Conservation (phyloP, 2,329 filamentous ascomycete species). For the Epichloe sp. region DNA sequence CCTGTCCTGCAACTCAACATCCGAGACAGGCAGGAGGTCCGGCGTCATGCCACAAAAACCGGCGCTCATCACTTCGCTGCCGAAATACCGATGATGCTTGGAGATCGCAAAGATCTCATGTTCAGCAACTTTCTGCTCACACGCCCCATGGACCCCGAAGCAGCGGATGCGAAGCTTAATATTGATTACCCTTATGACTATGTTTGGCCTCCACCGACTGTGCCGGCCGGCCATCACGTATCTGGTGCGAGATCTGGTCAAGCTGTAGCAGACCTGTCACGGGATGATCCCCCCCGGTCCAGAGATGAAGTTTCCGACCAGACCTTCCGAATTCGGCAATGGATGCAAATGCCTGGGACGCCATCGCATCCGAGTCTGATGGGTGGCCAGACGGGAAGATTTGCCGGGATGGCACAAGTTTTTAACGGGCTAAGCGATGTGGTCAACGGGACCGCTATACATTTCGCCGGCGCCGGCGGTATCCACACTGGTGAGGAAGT, state of each 20-base stretch:
- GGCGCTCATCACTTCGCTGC: conserved; percentile 29
- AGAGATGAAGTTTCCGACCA: conserved; percentile 51
- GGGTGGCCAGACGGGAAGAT: conserved; percentile 14
- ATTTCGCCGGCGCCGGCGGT: conserved; percentile 14
- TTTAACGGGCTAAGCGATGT: conserved; percentile 1
- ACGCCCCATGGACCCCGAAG: conserved; percentile 29
- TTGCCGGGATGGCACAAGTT: conserved; percentile 11
- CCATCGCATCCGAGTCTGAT: conserved; percentile 15
- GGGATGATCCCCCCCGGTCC: conserved; percentile 24
- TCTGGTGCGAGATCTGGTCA: conserved; percentile 18
- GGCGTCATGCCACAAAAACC: conserved; percentile 10
- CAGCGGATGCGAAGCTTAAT: conserved; percentile 18
- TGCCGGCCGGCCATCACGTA: conserved; percentile 50
- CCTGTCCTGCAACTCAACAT: conserved; percentile 49
- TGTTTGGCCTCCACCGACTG: conserved; percentile 64
- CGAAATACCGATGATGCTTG: conserved; percentile 40
- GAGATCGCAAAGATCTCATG: conserved; percentile 33
- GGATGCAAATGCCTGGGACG: conserved; percentile 51
- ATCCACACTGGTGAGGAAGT: conserved; percentile 41
- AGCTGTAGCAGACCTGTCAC: conserved; percentile 13
- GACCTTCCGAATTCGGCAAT: conserved; percentile 62
- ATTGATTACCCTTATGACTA: conserved; percentile 30
- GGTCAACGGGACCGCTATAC: neutral
- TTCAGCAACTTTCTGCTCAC: conserved; percentile 59
- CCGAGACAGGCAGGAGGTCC: conserved; percentile 11